Evolutionary conservation across 1,284 basidiomycete genomes (phyloP).

Genomic region (Austropuccinia psidii): DNA sequence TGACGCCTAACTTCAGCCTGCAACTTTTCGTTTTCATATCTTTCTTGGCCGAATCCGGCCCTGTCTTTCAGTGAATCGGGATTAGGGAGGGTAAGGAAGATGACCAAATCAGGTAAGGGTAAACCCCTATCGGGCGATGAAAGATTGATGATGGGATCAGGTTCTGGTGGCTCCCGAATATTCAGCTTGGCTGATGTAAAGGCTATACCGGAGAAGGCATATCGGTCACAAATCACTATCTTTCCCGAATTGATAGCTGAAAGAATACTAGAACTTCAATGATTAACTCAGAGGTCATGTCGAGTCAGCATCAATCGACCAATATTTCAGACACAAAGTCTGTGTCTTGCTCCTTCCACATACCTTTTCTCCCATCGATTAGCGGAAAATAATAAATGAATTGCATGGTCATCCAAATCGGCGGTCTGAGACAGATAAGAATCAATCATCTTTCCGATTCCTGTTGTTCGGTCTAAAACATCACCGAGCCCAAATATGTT

Average conservation of each 20-base stretch:
- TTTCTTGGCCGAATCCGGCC: conserved; percentile 82
- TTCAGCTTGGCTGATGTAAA: conserved; percentile 76
- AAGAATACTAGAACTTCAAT: conserved; percentile 59
- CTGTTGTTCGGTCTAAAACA: conserved; percentile 71
- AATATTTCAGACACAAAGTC: background rate
- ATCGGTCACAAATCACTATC: conserved; percentile 79
- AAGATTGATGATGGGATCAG: conserved; percentile 44
- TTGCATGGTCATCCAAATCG: conserved; percentile 80
- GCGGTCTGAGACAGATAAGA: conserved; percentile 71
- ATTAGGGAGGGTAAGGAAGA: conserved; percentile 73
- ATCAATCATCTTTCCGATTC: conserved; percentile 89
- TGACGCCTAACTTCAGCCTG: conserved; percentile 44
- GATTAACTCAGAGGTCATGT: background rate
- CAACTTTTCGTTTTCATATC: conserved; percentile 51
- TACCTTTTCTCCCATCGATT: conserved; percentile 94
- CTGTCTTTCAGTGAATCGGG: conserved; percentile 55
- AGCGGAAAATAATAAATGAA: conserved; percentile 91
- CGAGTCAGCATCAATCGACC: background rate
- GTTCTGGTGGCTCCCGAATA: conserved; percentile 38
- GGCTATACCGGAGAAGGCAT: conserved; percentile 92
- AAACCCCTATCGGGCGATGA: conserved; percentile 68
- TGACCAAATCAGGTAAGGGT: conserved; percentile 75
- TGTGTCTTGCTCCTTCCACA: conserved; percentile 47
- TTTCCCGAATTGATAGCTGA: conserved; percentile 60
- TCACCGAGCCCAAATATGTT: background rate